phyloP scores from a whole-genome alignment of 345 rosid genomes.

The Hibiscus mutabilis region DNA sequence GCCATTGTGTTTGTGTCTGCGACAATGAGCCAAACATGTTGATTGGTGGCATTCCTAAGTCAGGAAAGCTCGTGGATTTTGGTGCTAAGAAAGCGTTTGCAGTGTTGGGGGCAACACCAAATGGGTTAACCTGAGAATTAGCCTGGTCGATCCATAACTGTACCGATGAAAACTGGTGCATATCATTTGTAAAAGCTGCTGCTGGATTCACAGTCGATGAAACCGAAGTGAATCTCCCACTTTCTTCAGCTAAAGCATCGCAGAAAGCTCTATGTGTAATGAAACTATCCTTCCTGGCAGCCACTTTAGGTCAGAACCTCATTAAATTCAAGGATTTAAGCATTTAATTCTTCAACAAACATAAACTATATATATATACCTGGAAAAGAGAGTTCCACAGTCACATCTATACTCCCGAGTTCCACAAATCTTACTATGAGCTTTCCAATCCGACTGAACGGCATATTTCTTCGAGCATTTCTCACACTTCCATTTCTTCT shows the following conservation, averaged over 20 bases:
- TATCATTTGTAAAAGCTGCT: slow-evolving; percentile 17
- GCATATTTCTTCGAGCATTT: slow-evolving; percentile 84
- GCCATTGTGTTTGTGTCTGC: slow-evolving; percentile 20
- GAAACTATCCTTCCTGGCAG: slow-evolving; percentile 88
- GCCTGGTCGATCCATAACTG: slow-evolving; percentile 42
- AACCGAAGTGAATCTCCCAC: slow-evolving; percentile 43
- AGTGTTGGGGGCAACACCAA: slow-evolving; percentile 9
- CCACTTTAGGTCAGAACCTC: neutral
- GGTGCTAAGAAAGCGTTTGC: slow-evolving; percentile 17
- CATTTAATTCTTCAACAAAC: slow-evolving; percentile 7
- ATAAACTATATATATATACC: slow-evolving; percentile 31
- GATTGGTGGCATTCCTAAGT: slow-evolving; percentile 21
- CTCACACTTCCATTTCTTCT: slow-evolving; percentile 29
- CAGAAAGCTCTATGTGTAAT: slow-evolving; percentile 95
- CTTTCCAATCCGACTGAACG: slow-evolving; percentile 91
- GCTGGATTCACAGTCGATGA: slow-evolving; percentile 27
- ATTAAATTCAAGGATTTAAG: slow-evolving; percentile 2
- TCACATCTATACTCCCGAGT: slow-evolving; percentile 81
- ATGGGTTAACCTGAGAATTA: slow-evolving; percentile 20
- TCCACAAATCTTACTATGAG: slow-evolving; percentile 85
- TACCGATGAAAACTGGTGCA: slow-evolving; percentile 26
- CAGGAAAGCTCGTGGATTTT: slow-evolving; percentile 23
- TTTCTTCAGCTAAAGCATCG: slow-evolving; percentile 90
- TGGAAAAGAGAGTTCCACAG: slow-evolving; percentile 85
- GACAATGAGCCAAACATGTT: slow-evolving; percentile 18